Conservation (phyloP, 164 flowering plant genomes). For the Vitis cinerea region DNA sequence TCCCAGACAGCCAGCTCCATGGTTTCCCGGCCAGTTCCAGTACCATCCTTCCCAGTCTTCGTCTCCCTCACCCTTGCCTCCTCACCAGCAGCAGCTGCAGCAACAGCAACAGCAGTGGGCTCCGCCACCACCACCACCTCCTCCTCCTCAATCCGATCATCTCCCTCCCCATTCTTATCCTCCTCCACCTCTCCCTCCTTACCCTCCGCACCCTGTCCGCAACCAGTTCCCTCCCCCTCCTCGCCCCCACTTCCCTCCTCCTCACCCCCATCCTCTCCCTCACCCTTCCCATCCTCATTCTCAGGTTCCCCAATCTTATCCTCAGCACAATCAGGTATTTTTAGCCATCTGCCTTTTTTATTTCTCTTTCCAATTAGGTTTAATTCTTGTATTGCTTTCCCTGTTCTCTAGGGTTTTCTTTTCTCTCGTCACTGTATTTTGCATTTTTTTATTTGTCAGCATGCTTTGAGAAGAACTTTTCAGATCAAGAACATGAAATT, state of each 20-base stretch:
- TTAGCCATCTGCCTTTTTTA: neutral
- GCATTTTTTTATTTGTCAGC: too few species aligned
- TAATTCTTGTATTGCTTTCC: neutral
- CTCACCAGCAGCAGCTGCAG: constrained; percentile 7
- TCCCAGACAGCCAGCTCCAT: constrained; percentile 33
- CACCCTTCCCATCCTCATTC: constrained; percentile 26
- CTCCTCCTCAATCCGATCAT: constrained; percentile 24
- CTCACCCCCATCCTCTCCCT: constrained; percentile 24
- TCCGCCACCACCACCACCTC: constrained; percentile 23
- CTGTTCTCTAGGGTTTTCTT: neutral
- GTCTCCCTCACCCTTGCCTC: constrained; percentile 24
- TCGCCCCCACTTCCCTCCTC: constrained; percentile 29
- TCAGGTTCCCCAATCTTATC: constrained; percentile 35
- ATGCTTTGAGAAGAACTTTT: too few species aligned
- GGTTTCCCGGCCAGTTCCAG: constrained; percentile 56
- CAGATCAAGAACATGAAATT: too few species aligned
- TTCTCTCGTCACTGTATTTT: neutral
- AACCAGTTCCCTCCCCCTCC: constrained; percentile 34
- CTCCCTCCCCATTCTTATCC: constrained; percentile 26
- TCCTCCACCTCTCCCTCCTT: constrained; percentile 23
- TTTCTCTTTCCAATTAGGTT: neutral
- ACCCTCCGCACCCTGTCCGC: constrained; percentile 25
- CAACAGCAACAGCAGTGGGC: constrained; percentile 28
- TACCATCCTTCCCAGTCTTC: constrained; percentile 34
- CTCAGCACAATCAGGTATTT: constrained; percentile 39